phyloP scores from a whole-genome alignment of 2,329 filamentous ascomycete genomes.

The Sarocladiaceae sp. region DNA sequence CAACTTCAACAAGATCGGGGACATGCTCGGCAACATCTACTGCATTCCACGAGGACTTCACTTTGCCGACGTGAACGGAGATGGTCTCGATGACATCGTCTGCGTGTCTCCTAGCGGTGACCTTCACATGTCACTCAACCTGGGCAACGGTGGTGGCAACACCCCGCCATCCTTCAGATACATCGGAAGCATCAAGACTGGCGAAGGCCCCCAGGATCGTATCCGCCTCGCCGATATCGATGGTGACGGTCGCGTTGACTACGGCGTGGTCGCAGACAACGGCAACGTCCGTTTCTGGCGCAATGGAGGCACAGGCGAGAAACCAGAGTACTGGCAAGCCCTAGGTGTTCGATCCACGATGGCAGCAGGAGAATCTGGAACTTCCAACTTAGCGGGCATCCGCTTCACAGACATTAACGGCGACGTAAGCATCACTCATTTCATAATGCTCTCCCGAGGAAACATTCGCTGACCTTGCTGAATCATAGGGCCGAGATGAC shows the following conservation, averaged over 20 bases:
- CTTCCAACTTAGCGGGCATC: constrained; percentile 17
- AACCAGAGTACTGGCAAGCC: constrained; percentile 28
- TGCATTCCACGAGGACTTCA: not conserved
- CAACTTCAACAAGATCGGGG: constrained; percentile 10
- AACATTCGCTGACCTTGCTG: no score
- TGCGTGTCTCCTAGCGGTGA: constrained; percentile 9
- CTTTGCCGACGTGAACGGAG: constrained; percentile 6
- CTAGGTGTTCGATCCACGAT: constrained; percentile 19
- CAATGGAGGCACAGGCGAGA: constrained; percentile 24
- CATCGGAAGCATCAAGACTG: not conserved
- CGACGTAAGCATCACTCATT: no score
- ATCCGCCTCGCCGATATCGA: constrained; percentile 24
- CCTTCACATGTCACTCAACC: constrained; percentile 9
- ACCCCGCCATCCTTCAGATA: not conserved
- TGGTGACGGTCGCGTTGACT: constrained; percentile 28
- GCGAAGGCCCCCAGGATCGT: no score
- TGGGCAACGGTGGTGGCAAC: constrained; percentile 11
- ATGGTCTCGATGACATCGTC: constrained; percentile 11
- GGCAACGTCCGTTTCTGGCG: constrained; percentile 26
- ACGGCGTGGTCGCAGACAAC: constrained; percentile 19
- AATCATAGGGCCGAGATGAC: constrained; percentile 10
- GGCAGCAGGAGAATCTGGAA: no score
- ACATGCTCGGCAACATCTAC: not conserved
- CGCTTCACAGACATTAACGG: constrained; percentile 20
- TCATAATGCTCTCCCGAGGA: no score